phyloP scores from a whole-genome alignment of 1,284 basidiomycete genomes.

The Tetrapyrgos nigripes region DNA sequence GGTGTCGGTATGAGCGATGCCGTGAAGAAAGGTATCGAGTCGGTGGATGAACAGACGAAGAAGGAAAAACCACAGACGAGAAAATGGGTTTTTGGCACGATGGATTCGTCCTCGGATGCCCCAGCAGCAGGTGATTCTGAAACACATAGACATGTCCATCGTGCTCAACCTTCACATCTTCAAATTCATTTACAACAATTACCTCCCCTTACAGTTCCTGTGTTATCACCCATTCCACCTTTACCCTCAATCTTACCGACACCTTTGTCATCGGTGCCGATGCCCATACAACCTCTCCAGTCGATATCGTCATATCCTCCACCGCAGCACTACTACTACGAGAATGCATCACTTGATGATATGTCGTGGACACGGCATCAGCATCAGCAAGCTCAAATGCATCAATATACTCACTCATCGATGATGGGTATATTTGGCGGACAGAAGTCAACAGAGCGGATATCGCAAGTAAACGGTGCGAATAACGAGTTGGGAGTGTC shows the following conservation, averaged over 20 bases:
- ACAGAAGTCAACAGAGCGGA: slow-evolving; percentile 27
- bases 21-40: neutral
- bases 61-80: neutral
- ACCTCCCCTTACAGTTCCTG: neutral
- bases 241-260: neutral
- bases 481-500: slow-evolving; percentile 18
- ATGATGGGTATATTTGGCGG: slow-evolving; percentile 1
- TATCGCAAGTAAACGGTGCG: slow-evolving; percentile 28
- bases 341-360: neutral
- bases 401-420: neutral
- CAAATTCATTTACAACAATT: neutral
- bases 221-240: neutral
- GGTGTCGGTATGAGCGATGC: neutral
- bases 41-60: neutral
- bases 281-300: neutral
- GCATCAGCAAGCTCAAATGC: neutral
- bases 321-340: neutral
- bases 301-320: neutral
- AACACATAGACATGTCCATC: neutral
- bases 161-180: neutral
- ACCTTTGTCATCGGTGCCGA: neutral
- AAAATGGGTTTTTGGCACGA: neutral
- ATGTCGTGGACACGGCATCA: neutral
- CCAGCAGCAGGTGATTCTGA: neutral
- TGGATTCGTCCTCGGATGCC: neutral